Evolutionary conservation across 2,329 filamentous ascomycete genomes (phyloP).

Genomic region (Neobulgaria alba): DNA sequence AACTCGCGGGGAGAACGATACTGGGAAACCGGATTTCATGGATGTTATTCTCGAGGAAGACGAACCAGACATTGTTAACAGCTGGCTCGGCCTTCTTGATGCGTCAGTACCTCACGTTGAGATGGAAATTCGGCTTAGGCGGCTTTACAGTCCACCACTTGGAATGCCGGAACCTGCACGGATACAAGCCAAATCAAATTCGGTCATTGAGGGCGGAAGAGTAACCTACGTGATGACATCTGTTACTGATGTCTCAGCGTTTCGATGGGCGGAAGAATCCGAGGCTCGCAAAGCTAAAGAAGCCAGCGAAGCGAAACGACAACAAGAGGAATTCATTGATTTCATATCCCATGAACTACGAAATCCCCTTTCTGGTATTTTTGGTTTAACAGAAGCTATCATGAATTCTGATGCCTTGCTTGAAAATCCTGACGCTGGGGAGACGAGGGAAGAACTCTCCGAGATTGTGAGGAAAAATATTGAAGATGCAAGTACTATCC

Average conservation of each 20-base stretch:
- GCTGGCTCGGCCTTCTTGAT: conserved; percentile 16
- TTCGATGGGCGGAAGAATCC: conserved; percentile 23
- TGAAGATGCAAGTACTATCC: conserved; percentile 70
- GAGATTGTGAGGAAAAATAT: conserved; percentile 43
- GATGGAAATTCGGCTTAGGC: conserved; percentile 19
- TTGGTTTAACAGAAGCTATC: conserved; percentile 68
- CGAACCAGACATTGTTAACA: conserved; percentile 7
- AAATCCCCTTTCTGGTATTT: conserved; percentile 65
- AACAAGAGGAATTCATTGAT: conserved; percentile 77
- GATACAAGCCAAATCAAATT: conserved; percentile 16
- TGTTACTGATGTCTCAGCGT: conserved; percentile 23
- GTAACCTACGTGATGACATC: conserved; percentile 23
- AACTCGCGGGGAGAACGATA: not conserved
- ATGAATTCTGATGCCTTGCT: conserved; percentile 37
- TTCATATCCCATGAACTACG: conserved; percentile 65
- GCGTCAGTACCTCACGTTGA: conserved; percentile 19
- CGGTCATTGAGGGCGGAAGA: conserved; percentile 17
- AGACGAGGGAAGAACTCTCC: conserved; percentile 38
- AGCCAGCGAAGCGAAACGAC: conserved; percentile 51
- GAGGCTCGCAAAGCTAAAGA: conserved; percentile 39
- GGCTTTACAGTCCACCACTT: conserved; percentile 20
- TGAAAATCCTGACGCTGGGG: conserved; percentile 19
- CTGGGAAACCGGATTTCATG: conserved; percentile 15
- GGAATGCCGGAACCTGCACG: conserved; percentile 22
- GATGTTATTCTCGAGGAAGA: conserved; percentile 21